phyloP scores from a whole-genome alignment of 345 rosid genomes.

The Bruguiera gymnorhiza region DNA sequence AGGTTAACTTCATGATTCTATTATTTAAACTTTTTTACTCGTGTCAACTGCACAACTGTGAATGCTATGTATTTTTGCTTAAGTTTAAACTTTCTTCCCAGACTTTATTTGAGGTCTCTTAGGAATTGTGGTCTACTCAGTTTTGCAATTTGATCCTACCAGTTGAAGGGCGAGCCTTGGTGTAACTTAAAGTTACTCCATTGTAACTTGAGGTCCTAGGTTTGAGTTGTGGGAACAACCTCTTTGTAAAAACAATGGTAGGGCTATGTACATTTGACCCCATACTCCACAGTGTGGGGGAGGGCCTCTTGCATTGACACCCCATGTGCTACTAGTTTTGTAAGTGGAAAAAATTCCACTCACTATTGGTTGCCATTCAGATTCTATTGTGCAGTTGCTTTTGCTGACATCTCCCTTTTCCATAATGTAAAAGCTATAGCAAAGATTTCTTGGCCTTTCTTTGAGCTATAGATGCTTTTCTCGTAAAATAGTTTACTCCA shows the following conservation, averaged over 20 bases:
- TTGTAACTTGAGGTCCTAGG: no score
- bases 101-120: not conserved
- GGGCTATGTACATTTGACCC: no score
- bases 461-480: not conserved
- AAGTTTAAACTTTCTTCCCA: not conserved
- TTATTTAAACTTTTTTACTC: not conserved
- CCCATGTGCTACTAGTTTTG: not conserved
- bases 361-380: no score
- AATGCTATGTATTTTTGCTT: not conserved
- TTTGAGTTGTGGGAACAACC: no score
- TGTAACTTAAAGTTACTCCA: no score
- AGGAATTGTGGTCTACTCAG: not conserved
- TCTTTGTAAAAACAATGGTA: no score
- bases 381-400: slow-evolving; percentile 6
- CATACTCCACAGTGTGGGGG: no score
- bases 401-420: not conserved
- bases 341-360: not conserved
- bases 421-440: not conserved
- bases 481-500: not conserved
- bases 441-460: not conserved
- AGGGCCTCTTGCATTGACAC: no score
- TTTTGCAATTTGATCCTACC: not conserved
- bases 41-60: slow-evolving; percentile 6
- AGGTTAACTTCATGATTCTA: slow-evolving; percentile 47
- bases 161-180: no score